A percentile compares a stretch with the other conserved stretches of the same genome.
phyloP scores from a whole-genome alignment of 1,139 yeast species.

The Suhomyces guaymorum region DNA sequence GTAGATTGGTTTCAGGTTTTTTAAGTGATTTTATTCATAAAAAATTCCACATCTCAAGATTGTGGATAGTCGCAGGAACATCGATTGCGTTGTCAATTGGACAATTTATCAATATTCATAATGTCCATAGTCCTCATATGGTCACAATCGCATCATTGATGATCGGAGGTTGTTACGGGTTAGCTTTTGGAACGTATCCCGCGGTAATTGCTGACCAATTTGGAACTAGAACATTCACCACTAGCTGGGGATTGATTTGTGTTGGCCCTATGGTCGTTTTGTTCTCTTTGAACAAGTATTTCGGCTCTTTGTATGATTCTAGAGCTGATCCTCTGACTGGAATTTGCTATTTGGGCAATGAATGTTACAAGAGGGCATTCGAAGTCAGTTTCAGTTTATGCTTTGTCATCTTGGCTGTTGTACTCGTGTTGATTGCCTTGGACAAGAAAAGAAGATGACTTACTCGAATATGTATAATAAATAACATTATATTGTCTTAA shows the following conservation, averaged over 20 bases:
- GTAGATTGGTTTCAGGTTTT: conserved; percentile 41
- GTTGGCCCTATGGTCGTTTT: conserved; percentile 42
- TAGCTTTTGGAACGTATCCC: conserved; percentile 46
- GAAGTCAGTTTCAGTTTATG: conserved; percentile 31
- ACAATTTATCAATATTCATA: conserved; percentile 31
- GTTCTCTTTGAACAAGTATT: conserved; percentile 39
- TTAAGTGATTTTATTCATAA: conserved; percentile 41
- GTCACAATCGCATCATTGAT: conserved; percentile 35
- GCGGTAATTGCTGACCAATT: conserved; percentile 48
- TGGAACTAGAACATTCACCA: conserved; percentile 44
- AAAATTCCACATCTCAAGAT: conserved; percentile 35
- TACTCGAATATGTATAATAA: no score
- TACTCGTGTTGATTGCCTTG: conserved; percentile 26
- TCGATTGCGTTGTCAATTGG: conserved; percentile 31
- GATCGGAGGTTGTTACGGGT: conserved; percentile 44
- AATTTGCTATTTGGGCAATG: conserved; percentile 36
- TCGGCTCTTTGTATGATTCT: conserved; percentile 42
- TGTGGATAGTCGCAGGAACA: conserved; percentile 41
- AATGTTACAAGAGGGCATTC: conserved; percentile 40
- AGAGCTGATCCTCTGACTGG: conserved; percentile 35
- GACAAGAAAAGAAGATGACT: conserved; percentile 28
- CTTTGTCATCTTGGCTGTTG: conserved; percentile 23
- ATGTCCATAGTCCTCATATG: conserved; percentile 28
- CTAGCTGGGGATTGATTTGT: conserved; percentile 49
- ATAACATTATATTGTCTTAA: conserved; percentile 1